Evolutionary conservation across 306 rosid genomes (phyloP).

Genomic region (Urtica urens): DNA sequence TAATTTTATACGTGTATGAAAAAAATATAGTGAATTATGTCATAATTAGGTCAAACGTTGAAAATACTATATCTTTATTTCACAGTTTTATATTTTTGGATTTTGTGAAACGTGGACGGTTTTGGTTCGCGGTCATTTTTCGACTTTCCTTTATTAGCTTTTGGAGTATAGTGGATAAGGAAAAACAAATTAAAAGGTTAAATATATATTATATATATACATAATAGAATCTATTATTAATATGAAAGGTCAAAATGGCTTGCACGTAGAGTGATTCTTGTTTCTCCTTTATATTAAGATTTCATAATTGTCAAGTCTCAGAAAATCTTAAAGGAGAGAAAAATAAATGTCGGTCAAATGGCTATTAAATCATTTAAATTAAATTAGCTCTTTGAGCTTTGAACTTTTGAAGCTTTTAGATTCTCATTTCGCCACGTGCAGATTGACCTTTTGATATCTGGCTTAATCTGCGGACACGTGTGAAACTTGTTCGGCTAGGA

Average conservation of each 20-base stretch:
- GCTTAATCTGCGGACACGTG: background rate
- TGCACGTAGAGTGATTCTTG: constrained; percentile 6
- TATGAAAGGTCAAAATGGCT: constrained; percentile 1
- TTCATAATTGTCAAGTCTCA: background rate
- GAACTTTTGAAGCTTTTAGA: background rate
- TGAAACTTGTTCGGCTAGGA: constrained; percentile 10
- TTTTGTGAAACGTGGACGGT: constrained; percentile 44
- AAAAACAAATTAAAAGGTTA: background rate
- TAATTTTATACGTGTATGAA: constrained; percentile 1
- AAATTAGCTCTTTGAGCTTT: too few relatives aligned
- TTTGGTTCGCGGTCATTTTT: constrained; percentile 7
- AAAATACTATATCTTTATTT: constrained; percentile 24
- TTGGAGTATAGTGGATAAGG: constrained; percentile 1
- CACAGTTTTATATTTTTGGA: background rate
- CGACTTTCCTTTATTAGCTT: background rate
- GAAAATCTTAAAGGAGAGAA: constrained; percentile 1
- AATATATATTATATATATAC: background rate
- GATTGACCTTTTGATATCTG: background rate
- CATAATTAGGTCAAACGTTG: constrained; percentile 27
- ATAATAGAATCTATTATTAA: background rate
- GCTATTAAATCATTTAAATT: constrained; percentile 3
- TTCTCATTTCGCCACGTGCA: constrained; percentile 21
- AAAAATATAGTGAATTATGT: background rate
- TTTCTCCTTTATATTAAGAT: background rate
- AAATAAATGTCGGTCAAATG: constrained; percentile 8